phyloP scores from a whole-genome alignment of 2,329 filamentous ascomycete species.

The Cladosporium halotolerans region DNA sequence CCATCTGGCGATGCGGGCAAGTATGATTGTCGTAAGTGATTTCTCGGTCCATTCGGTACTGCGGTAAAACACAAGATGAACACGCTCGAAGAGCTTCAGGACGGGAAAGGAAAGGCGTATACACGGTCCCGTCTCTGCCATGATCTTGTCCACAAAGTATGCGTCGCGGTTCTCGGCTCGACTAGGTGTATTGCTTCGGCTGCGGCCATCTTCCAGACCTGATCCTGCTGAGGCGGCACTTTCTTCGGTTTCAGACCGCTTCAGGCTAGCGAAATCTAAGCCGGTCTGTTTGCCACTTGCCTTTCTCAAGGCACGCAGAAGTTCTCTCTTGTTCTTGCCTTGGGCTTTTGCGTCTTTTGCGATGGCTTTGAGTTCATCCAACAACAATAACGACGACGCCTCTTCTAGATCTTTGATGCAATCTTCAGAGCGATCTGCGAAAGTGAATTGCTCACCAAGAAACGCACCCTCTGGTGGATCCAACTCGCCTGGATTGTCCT shows the following conservation, averaged over 20 bases:
- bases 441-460: conserved; percentile 58
- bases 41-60: conserved; percentile 98
- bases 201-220: conserved; percentile 21
- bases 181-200: conserved; percentile 35
- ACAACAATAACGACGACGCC: conserved; percentile 69
- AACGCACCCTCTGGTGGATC: conserved; percentile 41
- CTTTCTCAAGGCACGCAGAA: conserved; percentile 66
- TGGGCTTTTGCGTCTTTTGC: conserved; percentile 82
- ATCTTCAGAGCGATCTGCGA: conserved; percentile 72
- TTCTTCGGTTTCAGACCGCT: conserved; percentile 56
- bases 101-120: conserved; percentile 68
- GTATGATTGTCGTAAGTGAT: conserved; percentile 86
- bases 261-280: conserved; percentile 62
- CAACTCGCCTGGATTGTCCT: conserved; percentile 43
- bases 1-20: conserved; percentile 79
- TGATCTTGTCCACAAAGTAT: conserved; percentile 71
- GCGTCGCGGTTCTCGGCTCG: conserved; percentile 57
- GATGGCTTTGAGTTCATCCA: conserved; percentile 79
- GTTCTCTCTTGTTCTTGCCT: conserved; percentile 79
- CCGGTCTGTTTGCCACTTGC: conserved; percentile 70
- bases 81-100: conserved; percentile 81
- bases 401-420: conserved; percentile 74
- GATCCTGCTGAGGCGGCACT: conserved; percentile 45
- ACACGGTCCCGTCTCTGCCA: conserved; percentile 72
- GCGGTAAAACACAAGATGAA: conserved; percentile 92